Evolutionary conservation across 2,329 filamentous ascomycete genomes (phyloP), one percentile per base, ranked within the genome.

Genomic region (Blastomyces emzantsi): DNA sequence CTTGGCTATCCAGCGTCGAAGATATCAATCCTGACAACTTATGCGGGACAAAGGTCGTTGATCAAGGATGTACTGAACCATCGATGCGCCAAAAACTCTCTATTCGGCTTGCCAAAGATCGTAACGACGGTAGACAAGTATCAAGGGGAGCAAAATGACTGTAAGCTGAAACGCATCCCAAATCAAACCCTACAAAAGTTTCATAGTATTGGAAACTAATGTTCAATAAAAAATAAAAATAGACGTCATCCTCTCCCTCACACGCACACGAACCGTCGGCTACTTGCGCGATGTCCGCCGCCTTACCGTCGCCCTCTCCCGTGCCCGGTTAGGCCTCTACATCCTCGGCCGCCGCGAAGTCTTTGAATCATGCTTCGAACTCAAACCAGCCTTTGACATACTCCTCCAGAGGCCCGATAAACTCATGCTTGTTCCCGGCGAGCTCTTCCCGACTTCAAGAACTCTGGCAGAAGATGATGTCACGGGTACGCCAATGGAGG

Each of bases 131-230:
- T 99, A 67, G 94, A 99, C 79, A 97, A 96, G 75, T 99, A 97
- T 72, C 94, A 99, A 79, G 95, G 94, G 74, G 94, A 99, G 80
- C 94, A 99, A 77, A 99, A 99, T 76, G 94, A 99, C 73, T 97
- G 90, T 94, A 82, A 82, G 89, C 85, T 63, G n/a, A 9, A 51
- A 15, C 36, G 6, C 22, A 61, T 30, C 47, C 17, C 30, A 7
- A 39, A 56, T 19, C 39, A 28, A 22, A 51, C 22, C 13, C 22
- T 51, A 28, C 22, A 17, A 45, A 28, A 25, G 33, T 49, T 60
- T 57, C 52, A 25, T 3, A 30, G 19, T 28, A 47, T 47, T 43
- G 1, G n/a, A 59, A 22, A 49, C 43, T 47, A 30, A 47, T 39
- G 25, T 30, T 36, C n/a, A 25, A 62, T 25, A 8, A 49, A 28